Conservation (phyloP, 2,329 filamentous ascomycete species). For the Botrytis deweyae region DNA sequence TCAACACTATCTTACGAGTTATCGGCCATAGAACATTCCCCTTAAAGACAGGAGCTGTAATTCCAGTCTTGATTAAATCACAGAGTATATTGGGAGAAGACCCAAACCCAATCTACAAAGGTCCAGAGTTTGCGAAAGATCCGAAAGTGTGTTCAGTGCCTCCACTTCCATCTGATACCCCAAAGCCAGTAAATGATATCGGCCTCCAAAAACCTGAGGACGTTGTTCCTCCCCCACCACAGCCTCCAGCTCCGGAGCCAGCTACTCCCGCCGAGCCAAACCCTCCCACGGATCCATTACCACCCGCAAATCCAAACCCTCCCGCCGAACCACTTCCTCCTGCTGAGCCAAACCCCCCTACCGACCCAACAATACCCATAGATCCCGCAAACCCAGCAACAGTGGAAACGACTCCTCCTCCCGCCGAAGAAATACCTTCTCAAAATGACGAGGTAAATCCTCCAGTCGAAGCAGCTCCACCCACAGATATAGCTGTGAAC, state of each 20-base stretch:
- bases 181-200: conserved; percentile 9
- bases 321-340: background rate
- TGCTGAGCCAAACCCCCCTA: background rate
- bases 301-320: background rate
- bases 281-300: background rate
- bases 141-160: conserved; percentile 1
- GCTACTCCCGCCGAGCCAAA: background rate
- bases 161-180: background rate
- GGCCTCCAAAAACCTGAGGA: conserved; percentile 2
- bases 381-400: background rate
- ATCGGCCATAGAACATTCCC: conserved; percentile 61
- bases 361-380: background rate
- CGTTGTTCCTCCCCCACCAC: background rate
- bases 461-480: background rate
- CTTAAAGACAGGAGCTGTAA: conserved; percentile 65
- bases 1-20: conserved; percentile 51
- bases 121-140: conserved; percentile 4
- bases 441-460: background rate
- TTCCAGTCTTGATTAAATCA: conserved; percentile 65
- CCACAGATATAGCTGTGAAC: background rate
- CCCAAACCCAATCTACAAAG: conserved; percentile 21
- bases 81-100: conserved; percentile 41
- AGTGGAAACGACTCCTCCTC: background rate
- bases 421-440: background rate
- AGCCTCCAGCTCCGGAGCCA: background rate